Evolutionary conservation across 1,139 yeast genomes (phyloP).

Genomic region (Blastobotrys persicus): DNA sequence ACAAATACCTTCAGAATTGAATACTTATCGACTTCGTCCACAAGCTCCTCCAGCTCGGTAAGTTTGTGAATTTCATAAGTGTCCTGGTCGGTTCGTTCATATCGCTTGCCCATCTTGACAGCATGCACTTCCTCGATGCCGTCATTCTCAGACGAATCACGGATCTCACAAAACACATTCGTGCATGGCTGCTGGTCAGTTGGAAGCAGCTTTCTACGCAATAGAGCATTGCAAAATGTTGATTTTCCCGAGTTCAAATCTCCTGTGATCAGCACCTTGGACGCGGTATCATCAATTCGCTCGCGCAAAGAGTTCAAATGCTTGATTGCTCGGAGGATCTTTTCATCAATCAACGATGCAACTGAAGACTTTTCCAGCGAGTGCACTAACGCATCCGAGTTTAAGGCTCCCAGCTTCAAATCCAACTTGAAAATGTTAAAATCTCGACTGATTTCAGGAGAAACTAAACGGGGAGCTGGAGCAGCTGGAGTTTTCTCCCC

Average conservation of each 20-base stretch:
- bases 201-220: slow-evolving; percentile 76
- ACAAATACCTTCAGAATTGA: slow-evolving; percentile 77
- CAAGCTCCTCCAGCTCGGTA: slow-evolving; percentile 62
- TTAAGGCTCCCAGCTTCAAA: slow-evolving; percentile 55
- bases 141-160: slow-evolving; percentile 75
- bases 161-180: slow-evolving; percentile 90
- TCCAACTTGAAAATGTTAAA: slow-evolving; percentile 64
- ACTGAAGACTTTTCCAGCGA: slow-evolving; percentile 63
- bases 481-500: slow-evolving; percentile 21
- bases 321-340: slow-evolving; percentile 55
- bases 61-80: slow-evolving; percentile 61
- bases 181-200: slow-evolving; percentile 99
- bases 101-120: slow-evolving; percentile 59
- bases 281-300: slow-evolving; percentile 85
- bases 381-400: slow-evolving; percentile 46
- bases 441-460: slow-evolving; percentile 33
- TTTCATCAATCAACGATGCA: slow-evolving; percentile 62
- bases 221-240: slow-evolving; percentile 87
- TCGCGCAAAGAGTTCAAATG: slow-evolving; percentile 75
- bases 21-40: slow-evolving; percentile 69
- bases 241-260: slow-evolving; percentile 97
- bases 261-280: slow-evolving; percentile 94
- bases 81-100: slow-evolving; percentile 59
- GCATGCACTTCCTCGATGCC: slow-evolving; percentile 93
- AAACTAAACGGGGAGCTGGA: slow-evolving; percentile 26